These are phyloP conservation scores for Ampelomyces quisqualis DNA, from an alignment of 2,329 filamentous ascomycete species.

Conservation along the genomic window DNA sequence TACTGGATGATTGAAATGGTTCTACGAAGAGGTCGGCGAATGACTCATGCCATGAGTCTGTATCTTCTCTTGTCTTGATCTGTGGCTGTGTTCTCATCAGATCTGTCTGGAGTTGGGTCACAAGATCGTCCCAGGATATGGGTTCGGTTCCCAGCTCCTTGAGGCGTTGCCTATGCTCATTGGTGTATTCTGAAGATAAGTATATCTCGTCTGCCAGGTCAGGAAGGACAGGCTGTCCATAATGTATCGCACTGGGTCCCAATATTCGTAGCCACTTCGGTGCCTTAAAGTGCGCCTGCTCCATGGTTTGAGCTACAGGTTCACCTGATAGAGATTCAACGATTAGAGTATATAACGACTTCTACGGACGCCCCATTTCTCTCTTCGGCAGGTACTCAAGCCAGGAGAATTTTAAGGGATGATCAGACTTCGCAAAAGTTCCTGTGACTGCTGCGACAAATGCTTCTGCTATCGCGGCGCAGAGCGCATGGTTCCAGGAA, in stretches of 20 bases:
- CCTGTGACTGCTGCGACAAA: constrained; percentile 6
- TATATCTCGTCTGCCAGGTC: constrained; percentile 17
- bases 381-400: constrained; percentile 17
- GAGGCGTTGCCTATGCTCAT: neutral
- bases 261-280: constrained; percentile 7
- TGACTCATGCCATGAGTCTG: constrained; percentile 17
- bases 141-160: constrained; percentile 4
- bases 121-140: neutral
- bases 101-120: constrained; percentile 13
- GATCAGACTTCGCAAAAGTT: constrained; percentile 10
- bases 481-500: constrained; percentile 23
- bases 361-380: constrained; percentile 13
- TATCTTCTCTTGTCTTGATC: constrained; percentile 2
- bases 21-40: constrained; percentile 8
- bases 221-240: constrained; percentile 11
- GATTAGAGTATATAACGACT: constrained; percentile 8
- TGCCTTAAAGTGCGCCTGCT: constrained; percentile 7
- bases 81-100: constrained; percentile 1
- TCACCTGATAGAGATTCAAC: constrained; percentile 1
- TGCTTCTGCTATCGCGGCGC: constrained; percentile 10
- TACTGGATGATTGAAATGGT: neutral
- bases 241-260: neutral
- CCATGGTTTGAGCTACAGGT: constrained; percentile 16
- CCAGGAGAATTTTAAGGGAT: constrained; percentile 20
- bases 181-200: constrained; percentile 15